A percentile compares a stretch with the other conserved stretches of the same genome.
These are phyloP conservation scores for Dendrobium catenatum DNA, from an alignment of 106 monocot genomes.

Conservation along the genomic window DNA sequence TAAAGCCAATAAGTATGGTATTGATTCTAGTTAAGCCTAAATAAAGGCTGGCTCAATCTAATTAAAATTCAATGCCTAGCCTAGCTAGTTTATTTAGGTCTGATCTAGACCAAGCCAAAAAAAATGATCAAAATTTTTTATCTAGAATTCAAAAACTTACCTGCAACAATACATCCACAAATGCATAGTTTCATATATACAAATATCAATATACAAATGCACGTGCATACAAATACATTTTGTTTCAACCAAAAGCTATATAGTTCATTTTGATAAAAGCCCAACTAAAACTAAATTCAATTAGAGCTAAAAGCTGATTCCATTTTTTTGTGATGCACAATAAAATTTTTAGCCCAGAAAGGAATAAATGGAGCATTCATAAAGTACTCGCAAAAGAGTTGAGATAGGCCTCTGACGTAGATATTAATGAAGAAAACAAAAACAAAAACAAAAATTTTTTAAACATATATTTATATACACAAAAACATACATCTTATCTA, in stretches of 20 bases:
- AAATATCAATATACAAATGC: background rate
- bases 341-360: background rate
- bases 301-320: background rate
- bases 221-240: background rate
- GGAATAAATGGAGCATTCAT: background rate
- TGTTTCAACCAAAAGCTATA: background rate
- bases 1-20: background rate
- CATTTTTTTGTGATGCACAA: background rate
- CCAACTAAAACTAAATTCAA: background rate
- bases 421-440: background rate
- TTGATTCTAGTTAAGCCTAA: background rate
- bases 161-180: background rate
- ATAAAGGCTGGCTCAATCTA: background rate
- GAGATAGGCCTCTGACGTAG: background rate
- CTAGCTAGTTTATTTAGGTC: too few relatives aligned
- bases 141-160: background rate
- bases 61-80: too few relatives aligned
- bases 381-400: background rate
- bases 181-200: background rate
- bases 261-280: background rate
- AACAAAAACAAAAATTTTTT: background rate
- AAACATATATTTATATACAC: background rate
- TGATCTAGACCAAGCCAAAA: background rate
- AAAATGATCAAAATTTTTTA: background rate
- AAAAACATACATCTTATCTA: background rate